Evolutionary conservation across 2,329 filamentous ascomycete genomes (phyloP).

Genomic region (Paracorniculantispora psalliotae): DNA sequence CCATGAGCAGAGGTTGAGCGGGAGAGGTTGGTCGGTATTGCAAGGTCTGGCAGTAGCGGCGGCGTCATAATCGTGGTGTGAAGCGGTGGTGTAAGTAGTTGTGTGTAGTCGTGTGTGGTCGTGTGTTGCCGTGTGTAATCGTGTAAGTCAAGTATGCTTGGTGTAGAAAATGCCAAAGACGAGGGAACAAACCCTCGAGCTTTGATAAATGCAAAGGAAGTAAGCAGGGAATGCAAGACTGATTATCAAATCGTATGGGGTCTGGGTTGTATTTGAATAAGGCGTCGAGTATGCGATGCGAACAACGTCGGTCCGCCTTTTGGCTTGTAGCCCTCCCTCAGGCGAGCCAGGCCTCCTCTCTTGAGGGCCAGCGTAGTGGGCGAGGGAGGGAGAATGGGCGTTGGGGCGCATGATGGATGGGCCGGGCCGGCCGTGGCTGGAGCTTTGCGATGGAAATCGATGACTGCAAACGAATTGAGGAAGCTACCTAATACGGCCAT

Average conservation of each 20-base stretch:
- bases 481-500: background rate
- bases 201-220: background rate
- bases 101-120: background rate
- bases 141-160: too few relatives aligned
- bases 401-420: background rate
- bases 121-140: too few relatives aligned
- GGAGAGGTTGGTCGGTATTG: background rate
- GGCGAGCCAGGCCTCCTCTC: background rate
- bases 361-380: too few relatives aligned
- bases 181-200: background rate
- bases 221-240: background rate
- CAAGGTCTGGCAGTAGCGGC: background rate
- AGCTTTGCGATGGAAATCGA: background rate
- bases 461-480: background rate
- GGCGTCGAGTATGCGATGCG: background rate
- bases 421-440: background rate
- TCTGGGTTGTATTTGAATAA: background rate
- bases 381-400: too few relatives aligned
- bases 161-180: background rate
- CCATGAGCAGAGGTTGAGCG: conserved; percentile 25
- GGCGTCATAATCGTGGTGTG: background rate
- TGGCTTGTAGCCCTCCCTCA: background rate
- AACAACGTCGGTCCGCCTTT: background rate
- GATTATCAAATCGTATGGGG: background rate
- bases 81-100: background rate